Evolutionary conservation across 768 basidiomycete genomes (phyloP).

Genomic region (Pisolithus albus): DNA sequence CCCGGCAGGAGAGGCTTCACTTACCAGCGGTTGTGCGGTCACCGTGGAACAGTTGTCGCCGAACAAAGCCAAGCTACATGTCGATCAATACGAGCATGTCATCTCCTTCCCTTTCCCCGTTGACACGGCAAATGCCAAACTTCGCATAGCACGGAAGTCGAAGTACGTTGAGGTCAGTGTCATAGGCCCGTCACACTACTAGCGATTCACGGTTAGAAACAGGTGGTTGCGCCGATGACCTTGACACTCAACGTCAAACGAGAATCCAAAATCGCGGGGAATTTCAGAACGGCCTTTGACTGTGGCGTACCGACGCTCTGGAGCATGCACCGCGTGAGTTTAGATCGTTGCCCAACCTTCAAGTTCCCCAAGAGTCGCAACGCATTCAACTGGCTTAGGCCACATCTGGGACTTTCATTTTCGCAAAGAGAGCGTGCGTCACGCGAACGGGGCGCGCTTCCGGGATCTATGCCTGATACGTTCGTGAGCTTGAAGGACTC

Average conservation of each 20-base stretch:
- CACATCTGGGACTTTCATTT: conserved; percentile 27
- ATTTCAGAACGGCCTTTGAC: conserved; percentile 23
- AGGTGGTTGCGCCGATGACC: conserved; percentile 17
- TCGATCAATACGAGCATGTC: conserved; percentile 16
- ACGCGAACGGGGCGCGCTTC: background rate
- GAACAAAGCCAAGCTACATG: conserved; percentile 2
- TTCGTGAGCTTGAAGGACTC: conserved; percentile 30
- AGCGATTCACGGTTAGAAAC: conserved; percentile 4
- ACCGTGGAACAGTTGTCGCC: conserved; percentile 9
- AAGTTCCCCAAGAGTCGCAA: conserved; percentile 11
- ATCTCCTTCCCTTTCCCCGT: conserved; percentile 42
- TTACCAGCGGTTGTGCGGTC: conserved; percentile 15
- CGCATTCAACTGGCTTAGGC: conserved; percentile 26
- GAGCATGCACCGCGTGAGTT: conserved; percentile 36
- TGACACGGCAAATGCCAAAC: conserved; percentile 27
- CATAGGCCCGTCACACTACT: background rate
- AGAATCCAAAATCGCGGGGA: conserved; percentile 15
- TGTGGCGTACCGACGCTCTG: conserved; percentile 15
- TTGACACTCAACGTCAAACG: conserved; percentile 12
- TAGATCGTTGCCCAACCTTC: conserved; percentile 30
- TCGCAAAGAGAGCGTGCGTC: conserved; percentile 24
- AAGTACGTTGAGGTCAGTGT: conserved; percentile 35
- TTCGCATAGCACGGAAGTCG: conserved; percentile 50
- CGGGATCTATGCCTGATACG: conserved; percentile 9
- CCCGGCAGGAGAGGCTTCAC: conserved; percentile 11